Evolutionary conservation across 352 stramenopile species (phyloP), one percentile per base, ranked within the genome.

Genomic region (Globisporangium nodosum): DNA sequence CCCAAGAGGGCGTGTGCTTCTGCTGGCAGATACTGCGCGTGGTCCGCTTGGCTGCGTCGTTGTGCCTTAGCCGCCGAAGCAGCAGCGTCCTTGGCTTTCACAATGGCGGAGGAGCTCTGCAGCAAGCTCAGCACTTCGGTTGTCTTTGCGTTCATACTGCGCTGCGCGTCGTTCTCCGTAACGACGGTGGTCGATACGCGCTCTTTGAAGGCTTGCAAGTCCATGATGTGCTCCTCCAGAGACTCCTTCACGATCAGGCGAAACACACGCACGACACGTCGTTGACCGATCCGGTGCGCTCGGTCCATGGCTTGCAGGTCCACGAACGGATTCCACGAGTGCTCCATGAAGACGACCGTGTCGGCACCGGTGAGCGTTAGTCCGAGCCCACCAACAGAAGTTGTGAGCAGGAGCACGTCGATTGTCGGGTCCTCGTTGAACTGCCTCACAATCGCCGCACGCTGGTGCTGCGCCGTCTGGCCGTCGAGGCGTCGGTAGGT

Each of bases 301-400:
- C 85, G 73, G 63, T 95, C 85, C 85, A 96, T 97, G 12, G 88
- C 92, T 64, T 98, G 93, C 45, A 98, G 48, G 66, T 99, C 96
- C 37, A 97, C 87, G 66, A 97, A 96, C 20, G 97, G 97, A 64
- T 99, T 99, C 94, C 96, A 99, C 54, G 97, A 94, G 59, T 98
- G 92, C 70, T 99, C 97, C 1, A 99, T 66, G 64, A 99, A 99
- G 40, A 99, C 96, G 9, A 99, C 97, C 0, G 90, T 98, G 69
- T 99, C 94, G 4, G 96, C 97, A 12, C 87, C 90, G 7, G 94
- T 98, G 48, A 99, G 78, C 57, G 98, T 99, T 7, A 99, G 83
- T 20, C 97, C 97, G 5, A 99, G 68, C 0, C 96, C 94, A 18
- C 97, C 97, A 31, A 99, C 85, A 37, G 86, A 76, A 0, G 96